Percentiles rank a stretch among this genome's conserved stretches.
These are phyloP conservation scores for Globisporangium spinosum DNA, from an alignment of 352 stramenopile species.

Conservation along the genomic window DNA sequence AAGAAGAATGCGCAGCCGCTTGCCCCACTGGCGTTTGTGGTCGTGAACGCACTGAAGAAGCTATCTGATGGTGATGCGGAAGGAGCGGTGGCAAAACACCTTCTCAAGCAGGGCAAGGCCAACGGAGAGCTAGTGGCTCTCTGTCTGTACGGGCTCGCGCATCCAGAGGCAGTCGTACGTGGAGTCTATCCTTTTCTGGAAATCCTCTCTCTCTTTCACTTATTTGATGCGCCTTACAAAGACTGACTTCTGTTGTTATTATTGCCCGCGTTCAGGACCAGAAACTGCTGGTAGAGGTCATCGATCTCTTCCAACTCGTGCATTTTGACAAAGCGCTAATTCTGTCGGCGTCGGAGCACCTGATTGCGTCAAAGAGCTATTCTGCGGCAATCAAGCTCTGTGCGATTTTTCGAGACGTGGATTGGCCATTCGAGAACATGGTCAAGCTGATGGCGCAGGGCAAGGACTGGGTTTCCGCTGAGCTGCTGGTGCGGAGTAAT, in stretches of 20 bases:
- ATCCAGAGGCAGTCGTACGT: constrained; percentile 14
- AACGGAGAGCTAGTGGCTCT: constrained; percentile 32
- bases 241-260: neutral
- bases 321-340: constrained; percentile 28
- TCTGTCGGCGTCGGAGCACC: constrained; percentile 15
- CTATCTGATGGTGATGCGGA: constrained; percentile 10
- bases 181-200: neutral
- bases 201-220: neutral
- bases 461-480: constrained; percentile 63
- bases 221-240: no score
- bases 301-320: constrained; percentile 53
- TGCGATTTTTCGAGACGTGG: constrained; percentile 25
- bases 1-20: constrained; percentile 37
- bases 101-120: constrained; percentile 19
- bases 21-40: constrained; percentile 48
- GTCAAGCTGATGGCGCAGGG: constrained; percentile 34
- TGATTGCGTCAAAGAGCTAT: constrained; percentile 43
- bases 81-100: constrained; percentile 10
- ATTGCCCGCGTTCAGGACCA: constrained; percentile 27
- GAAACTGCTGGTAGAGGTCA: constrained; percentile 56
- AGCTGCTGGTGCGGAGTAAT: constrained; percentile 37
- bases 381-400: constrained; percentile 50
- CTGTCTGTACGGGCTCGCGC: constrained; percentile 23
- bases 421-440: constrained; percentile 35
- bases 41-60: constrained; percentile 48